Evolutionary conservation across 768 basidiomycete species (phyloP).

Genomic region (Psilocybe sp.): DNA sequence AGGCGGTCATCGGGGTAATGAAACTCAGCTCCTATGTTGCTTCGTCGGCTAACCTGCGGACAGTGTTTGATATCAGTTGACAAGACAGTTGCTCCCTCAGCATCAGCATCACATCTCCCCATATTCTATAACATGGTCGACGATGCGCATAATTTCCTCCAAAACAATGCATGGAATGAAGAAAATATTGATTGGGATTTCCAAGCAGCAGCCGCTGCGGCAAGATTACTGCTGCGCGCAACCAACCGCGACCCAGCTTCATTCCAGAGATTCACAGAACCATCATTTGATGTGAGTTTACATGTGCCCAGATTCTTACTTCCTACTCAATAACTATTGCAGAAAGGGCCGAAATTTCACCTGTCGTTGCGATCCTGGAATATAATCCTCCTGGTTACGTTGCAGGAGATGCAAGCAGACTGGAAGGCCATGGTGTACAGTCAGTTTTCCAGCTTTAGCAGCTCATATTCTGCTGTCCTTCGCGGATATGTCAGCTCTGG

Average conservation of each 20-base stretch:
- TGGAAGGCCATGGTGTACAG: conserved; percentile 42
- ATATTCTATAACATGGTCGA: conserved; percentile 41
- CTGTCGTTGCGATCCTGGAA: conserved; percentile 64
- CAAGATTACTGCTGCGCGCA: conserved; percentile 50
- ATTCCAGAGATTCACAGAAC: conserved; percentile 35
- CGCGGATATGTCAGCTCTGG: conserved; percentile 36
- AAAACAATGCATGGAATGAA: conserved; percentile 45
- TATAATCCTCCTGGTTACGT: conserved; percentile 51
- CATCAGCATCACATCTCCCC: conserved; percentile 28
- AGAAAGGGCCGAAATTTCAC: conserved; percentile 33
- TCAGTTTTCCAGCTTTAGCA: conserved; percentile 49
- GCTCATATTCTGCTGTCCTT: conserved; percentile 44
- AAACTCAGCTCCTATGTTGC: background rate
- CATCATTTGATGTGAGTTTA: conserved; percentile 11
- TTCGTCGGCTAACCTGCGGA: background rate
- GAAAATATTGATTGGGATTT: conserved; percentile 50
- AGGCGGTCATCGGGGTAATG: conserved; percentile 51
- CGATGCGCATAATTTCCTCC: conserved; percentile 52
- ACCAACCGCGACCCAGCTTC: conserved; percentile 40
- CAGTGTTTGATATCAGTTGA: conserved; percentile 28
- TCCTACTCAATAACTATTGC: background rate
- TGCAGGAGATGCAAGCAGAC: conserved; percentile 36
- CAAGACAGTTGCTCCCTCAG: conserved; percentile 22
- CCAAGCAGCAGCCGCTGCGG: conserved; percentile 45
- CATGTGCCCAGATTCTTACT: background rate